Base-by-base conservation (phyloP, 2,329 filamentous ascomycete genomes). In the Ophiostoma sp. region DNA sequence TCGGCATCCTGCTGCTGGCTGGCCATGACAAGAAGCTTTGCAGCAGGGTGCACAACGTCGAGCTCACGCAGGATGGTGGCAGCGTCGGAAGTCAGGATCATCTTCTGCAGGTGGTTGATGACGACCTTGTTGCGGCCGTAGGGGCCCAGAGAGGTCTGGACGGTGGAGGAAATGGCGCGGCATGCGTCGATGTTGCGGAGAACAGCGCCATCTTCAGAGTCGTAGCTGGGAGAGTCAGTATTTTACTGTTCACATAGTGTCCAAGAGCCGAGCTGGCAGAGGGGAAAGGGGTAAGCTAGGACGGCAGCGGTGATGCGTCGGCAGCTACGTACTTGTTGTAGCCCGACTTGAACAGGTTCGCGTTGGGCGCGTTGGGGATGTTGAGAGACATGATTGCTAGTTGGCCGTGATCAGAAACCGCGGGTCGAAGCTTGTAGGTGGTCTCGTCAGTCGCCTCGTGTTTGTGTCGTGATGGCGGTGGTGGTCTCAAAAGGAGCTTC, bases 51-150 rank as follows among this genome's bases (percentile, higher is more conserved):
- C 68, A 99, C 93, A 72, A 99, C 95, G 76, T 99, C 95, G 79
- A 99, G 88, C 82, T 99, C 96, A 76, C 93, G 90, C 74, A 99
- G 86, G 77, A 99, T 99, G 60, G 95, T 98, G 73, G 95, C 95
- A 73, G 95, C 95, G 77, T 99, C 95, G 70, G 93, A 98, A 74
- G 96, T 99, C 73, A 99, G 85, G 75, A 97, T 96, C 95, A 99
- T 97, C 85, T 99, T 99, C 80, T 97, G 92, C 72, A 99, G 85
- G 82, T 99, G 96, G 84, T 99, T 99, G 85, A 99, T 98, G 82
- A 99, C 92, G 77, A 99, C 93, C 84, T 99, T 99, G 85, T 99
- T 99, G 80, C 95, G 91, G 76, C 95, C 95, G 81, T 97, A 97
- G 70, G 95, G 95, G 66, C 95, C 96, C 47, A 99, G 86, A 63